Percentiles rank a stretch among this genome's conserved stretches.
Conservation (phyloP, 495 filamentous ascomycete species). For the Penicillium cosmopolitanum region DNA sequence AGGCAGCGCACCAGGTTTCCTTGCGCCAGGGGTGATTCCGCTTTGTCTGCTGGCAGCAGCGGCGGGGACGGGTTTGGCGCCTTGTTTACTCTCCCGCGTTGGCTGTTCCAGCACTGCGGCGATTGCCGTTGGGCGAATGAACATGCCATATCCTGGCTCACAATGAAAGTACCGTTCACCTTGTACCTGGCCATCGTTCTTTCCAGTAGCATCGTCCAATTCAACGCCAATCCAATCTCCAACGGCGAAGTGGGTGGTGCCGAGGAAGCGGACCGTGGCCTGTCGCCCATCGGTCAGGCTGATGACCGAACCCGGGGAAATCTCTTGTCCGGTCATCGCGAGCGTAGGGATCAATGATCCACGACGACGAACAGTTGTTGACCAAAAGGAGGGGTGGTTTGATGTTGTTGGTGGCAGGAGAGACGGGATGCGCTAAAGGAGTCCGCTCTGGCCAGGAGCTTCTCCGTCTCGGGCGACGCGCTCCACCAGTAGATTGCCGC, state of each 20-base stretch:
- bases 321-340: conserved; percentile 41
- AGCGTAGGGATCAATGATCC: conserved; percentile 15
- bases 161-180: conserved; percentile 92
- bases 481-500: conserved; percentile 7
- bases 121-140: conserved; percentile 68
- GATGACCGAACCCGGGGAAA: conserved; percentile 60
- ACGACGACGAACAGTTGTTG: conserved; percentile 20
- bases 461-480: conserved; percentile 11
- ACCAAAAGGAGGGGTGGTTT: conserved; percentile 10
- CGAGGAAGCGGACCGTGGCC: conserved; percentile 79
- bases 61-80: conserved; percentile 30
- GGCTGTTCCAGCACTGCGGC: conserved; percentile 64
- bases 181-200: conserved; percentile 92
- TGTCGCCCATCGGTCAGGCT: conserved; percentile 74
- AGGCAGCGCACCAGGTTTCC: conserved; percentile 49
- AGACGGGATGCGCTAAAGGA: conserved; percentile 7
- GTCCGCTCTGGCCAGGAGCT: conserved; percentile 15
- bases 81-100: conserved; percentile 44
- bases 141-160: conserved; percentile 80
- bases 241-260: conserved; percentile 72
- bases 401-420: conserved; percentile 5
- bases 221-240: conserved; percentile 93
- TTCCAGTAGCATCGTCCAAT: conserved; percentile 79
- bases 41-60: conserved; percentile 35
- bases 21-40: conserved; percentile 35